These are phyloP conservation scores for Digitaria exilis DNA, from an alignment of 202 grass and related monocot species.

Conservation along the genomic window DNA sequence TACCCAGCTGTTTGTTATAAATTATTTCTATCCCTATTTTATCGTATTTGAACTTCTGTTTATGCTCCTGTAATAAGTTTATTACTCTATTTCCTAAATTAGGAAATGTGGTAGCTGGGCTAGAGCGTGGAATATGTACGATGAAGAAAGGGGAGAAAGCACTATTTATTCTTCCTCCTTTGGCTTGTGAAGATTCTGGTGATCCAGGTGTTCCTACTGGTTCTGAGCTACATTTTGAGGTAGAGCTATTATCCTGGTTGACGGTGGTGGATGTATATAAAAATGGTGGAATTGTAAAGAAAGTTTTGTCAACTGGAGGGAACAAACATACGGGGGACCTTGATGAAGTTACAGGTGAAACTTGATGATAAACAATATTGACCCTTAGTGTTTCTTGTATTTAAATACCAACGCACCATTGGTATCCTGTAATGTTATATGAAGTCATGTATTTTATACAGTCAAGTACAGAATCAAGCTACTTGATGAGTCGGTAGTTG, in stretches of 20 bases:
- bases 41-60: not conserved
- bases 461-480: conserved; percentile 49
- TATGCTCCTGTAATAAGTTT: not conserved
- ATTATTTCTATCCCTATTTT: not conserved
- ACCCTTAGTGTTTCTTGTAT: not conserved
- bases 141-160: conserved; percentile 50
- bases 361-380: not conserved
- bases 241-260: conserved; percentile 48
- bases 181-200: conserved; percentile 19
- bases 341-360: conserved; percentile 46
- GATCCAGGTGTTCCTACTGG: conserved; percentile 30
- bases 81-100: conserved; percentile 16
- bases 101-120: conserved; percentile 33
- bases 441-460: not conserved
- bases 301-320: conserved; percentile 34
- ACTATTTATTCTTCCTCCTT: conserved; percentile 36
- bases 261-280: conserved; percentile 42
- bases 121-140: conserved; percentile 37
- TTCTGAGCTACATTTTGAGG: conserved; percentile 49
- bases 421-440: not conserved
- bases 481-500: conserved; percentile 41
- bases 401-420: not conserved
- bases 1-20: not conserved
- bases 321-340: conserved; percentile 41
- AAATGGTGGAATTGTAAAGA: conserved; percentile 53